Evolutionary conservation across 345 rosid genomes (phyloP).

Genomic region (Camelina sativa): DNA sequence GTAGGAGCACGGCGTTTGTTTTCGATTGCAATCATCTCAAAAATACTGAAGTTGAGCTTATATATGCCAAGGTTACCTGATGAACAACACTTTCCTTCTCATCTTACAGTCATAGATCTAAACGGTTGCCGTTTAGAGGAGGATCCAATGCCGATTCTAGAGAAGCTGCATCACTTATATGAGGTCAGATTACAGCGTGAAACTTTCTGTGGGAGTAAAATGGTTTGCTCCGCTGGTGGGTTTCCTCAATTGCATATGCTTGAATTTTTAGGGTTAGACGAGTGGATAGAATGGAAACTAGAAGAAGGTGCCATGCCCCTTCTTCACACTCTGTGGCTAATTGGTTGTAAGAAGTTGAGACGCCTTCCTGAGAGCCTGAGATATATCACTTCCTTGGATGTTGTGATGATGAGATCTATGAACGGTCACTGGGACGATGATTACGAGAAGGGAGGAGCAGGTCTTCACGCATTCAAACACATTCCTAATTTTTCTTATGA

Average conservation of each 20-base stretch:
- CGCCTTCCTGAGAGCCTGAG: too few relatives aligned
- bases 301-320: too few relatives aligned
- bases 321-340: too few relatives aligned
- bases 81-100: conserved; percentile 38
- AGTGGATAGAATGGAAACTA: too few relatives aligned
- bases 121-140: conserved; percentile 21
- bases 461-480: too few relatives aligned
- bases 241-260: conserved; percentile 1
- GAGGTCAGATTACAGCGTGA: not conserved
- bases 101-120: conserved; percentile 26
- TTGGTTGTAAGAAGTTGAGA: too few relatives aligned
- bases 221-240: conserved; percentile 30
- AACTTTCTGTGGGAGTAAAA: conserved; percentile 34
- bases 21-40: conserved; percentile 2
- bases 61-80: conserved; percentile 14
- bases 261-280: not conserved
- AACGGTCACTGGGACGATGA: too few relatives aligned
- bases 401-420: too few relatives aligned
- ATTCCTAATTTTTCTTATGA: too few relatives aligned
- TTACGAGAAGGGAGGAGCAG: too few relatives aligned
- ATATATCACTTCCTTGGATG: too few relatives aligned
- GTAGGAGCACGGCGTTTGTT: not conserved
- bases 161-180: conserved; percentile 43
- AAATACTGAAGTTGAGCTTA: conserved; percentile 24
- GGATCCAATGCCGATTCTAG: conserved; percentile 53